Evolutionary conservation across 345 rosid species (phyloP), one percentile per base, ranked within the genome.

Genomic region (Eucalyptus pauciflora): DNA sequence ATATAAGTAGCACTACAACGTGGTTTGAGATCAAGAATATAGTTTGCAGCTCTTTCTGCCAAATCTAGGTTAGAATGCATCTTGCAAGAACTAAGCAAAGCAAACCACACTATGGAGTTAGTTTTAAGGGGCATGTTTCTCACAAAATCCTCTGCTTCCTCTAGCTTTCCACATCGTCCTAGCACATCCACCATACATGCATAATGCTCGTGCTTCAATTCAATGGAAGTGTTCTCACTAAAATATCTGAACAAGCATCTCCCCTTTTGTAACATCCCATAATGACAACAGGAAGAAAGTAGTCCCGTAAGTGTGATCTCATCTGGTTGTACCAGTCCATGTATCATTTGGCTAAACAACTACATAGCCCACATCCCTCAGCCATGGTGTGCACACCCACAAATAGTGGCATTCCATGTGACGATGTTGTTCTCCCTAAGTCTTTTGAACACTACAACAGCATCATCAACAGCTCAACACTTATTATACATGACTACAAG

Each of bases 41-140:
- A 50, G 52, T 50, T 50, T 50, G 52, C 18, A 50, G 52, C 52
- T 15, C 52, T 15, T 50, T 50, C 3, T 15, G 54, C 54, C 54
- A 50, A 50, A 16, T 15, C 54, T 76, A 94, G 29, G 92, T 94
- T 91, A 49, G 88, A 93, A 89, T 94, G 95, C 62, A 22, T 56
- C 13, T 27, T 22, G 3, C 62, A 56, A 56, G 62, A 56, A 56
- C 60, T 54, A 20, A 96, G 95, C 46, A 96, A 93, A 71, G 96
- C 93, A 81, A 94, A 86, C 97, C 97, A 95, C 64, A 95, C 88
- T 86, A 79, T 87, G 50, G 91, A 89, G 90, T 93, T 96, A 86
- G 96, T 5, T 56, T 56, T 22, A 56, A 56, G 2, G 13, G 62
- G 62, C 62, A 56, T 56, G 62, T 56, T 56, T 56, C 62, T 56